Conservation (phyloP, 2,329 filamentous ascomycete species). For the Ascochyta rabiei region DNA sequence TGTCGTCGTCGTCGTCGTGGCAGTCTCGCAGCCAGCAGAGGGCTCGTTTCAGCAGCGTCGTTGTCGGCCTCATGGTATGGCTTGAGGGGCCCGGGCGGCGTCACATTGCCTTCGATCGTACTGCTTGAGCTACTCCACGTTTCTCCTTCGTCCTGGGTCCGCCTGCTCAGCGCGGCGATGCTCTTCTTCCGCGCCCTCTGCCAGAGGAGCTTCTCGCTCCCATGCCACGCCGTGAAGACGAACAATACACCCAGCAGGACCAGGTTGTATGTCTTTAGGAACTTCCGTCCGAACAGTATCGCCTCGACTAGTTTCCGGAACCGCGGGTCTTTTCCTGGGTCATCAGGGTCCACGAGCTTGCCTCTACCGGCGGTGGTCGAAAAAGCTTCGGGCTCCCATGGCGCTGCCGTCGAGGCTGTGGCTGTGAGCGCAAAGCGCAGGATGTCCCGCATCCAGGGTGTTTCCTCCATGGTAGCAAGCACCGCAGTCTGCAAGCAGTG, state of each 20-base stretch:
- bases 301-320: conserved; percentile 46
- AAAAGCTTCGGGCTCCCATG: conserved; percentile 19
- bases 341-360: conserved; percentile 32
- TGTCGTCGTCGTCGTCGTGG: conserved; percentile 4
- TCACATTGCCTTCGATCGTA: conserved; percentile 44
- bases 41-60: conserved; percentile 38
- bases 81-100: conserved; percentile 29
- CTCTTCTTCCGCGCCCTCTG: conserved; percentile 18
- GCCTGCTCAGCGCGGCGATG: not conserved
- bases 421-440: conserved; percentile 34
- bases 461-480: conserved; percentile 14
- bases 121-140: conserved; percentile 49
- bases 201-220: conserved; percentile 37
- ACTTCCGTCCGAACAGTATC: conserved; percentile 47
- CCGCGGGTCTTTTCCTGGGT: conserved; percentile 45
- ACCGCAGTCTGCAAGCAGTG: not conserved
- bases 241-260: conserved; percentile 47
- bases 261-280: conserved; percentile 50
- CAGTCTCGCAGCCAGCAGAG: conserved; percentile 34
- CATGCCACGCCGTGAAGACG: conserved; percentile 47
- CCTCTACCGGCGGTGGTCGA: conserved; percentile 13
- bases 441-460: conserved; percentile 31
- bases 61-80: conserved; percentile 23
- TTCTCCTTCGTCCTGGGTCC: conserved; percentile 16
- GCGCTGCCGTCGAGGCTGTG: conserved; percentile 28